phyloP scores from a whole-genome alignment of 805 yeast genomes.

The Wickerhamomyces chaumierensis region DNA sequence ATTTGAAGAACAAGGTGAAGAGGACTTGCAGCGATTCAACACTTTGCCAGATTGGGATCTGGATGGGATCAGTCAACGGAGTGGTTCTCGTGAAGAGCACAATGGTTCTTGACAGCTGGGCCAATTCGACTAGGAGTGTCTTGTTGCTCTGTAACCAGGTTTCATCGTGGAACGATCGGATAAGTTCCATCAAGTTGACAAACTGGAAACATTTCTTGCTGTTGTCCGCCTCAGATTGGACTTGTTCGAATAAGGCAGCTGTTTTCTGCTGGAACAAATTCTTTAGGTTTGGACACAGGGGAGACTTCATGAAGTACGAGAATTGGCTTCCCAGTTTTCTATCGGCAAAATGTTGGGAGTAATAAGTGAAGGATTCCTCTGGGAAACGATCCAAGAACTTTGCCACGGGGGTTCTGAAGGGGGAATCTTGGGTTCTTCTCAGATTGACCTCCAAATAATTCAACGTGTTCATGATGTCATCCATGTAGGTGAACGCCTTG shows the following conservation, averaged over 20 bases:
- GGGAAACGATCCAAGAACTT: constrained; percentile 79
- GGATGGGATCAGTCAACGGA: constrained; percentile 44
- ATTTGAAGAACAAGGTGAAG: constrained; percentile 27
- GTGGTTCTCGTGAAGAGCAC: constrained; percentile 28
- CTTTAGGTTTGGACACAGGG: constrained; percentile 47
- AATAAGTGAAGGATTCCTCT: constrained; percentile 59
- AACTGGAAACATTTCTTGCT: constrained; percentile 52
- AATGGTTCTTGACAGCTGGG: constrained; percentile 32
- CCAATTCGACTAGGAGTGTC: constrained; percentile 31
- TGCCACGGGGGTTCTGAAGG: constrained; percentile 85
- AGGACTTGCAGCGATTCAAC: constrained; percentile 46
- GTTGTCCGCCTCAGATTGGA: constrained; percentile 35
- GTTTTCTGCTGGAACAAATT: constrained; percentile 43
- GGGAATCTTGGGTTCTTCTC: constrained; percentile 77
- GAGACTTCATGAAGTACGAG: constrained; percentile 49
- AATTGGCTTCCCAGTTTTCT: constrained; percentile 54
- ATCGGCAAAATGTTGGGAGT: constrained; percentile 51
- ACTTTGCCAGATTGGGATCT: constrained; percentile 64
- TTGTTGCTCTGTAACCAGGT: constrained; percentile 51
- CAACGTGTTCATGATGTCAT: constrained; percentile 69
- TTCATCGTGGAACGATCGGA: constrained; percentile 40
- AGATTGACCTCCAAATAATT: constrained; percentile 70
- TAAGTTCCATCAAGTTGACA: constrained; percentile 62
- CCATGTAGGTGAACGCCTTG: constrained; percentile 85
- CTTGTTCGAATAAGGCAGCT: constrained; percentile 32